phyloP scores from a whole-genome alignment of 2,329 filamentous ascomycete species.

The Nigrograna mackinnonii region DNA sequence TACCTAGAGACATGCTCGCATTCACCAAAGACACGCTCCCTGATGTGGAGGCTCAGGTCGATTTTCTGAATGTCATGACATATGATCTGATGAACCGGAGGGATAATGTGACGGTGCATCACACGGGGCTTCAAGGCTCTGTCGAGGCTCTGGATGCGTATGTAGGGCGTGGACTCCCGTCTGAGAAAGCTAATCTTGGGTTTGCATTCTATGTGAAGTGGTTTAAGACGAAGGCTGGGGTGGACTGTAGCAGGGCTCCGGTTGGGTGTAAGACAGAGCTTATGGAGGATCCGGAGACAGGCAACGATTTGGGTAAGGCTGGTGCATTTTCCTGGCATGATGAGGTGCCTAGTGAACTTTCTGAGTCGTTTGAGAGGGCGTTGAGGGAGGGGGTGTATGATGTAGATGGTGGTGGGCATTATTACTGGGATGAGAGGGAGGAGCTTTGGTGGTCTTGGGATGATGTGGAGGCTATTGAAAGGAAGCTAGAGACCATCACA shows the following conservation, averaged over 20 bases:
- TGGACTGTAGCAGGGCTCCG: conserved; percentile 50
- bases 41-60: conserved; percentile 61
- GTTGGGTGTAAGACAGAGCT: conserved; percentile 64
- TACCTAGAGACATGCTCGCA: conserved; percentile 67
- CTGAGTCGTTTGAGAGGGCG: conserved; percentile 61
- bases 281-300: conserved; percentile 63
- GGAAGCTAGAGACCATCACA: conserved; percentile 65
- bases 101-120: conserved; percentile 65
- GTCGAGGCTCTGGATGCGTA: conserved; percentile 62
- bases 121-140: conserved; percentile 63
- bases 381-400: conserved; percentile 60
- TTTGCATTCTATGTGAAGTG: conserved; percentile 72
- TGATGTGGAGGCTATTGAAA: conserved; percentile 60
- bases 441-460: conserved; percentile 75
- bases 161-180: conserved; percentile 56
- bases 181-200: conserved; percentile 63
- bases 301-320: conserved; percentile 61
- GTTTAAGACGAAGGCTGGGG: conserved; percentile 56
- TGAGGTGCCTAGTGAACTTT: conserved; percentile 45
- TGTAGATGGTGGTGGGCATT: conserved; percentile 62
- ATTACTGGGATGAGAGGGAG: conserved; percentile 65
- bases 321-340: conserved; percentile 58
- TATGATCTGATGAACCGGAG: conserved; percentile 74
- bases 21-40: conserved; percentile 62
- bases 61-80: conserved; percentile 72